Percentiles rank a stretch among this genome's conserved stretches.
These are phyloP conservation scores for Rosa chinensis DNA, from an alignment of 306 rosid species.

Conservation along the genomic window DNA sequence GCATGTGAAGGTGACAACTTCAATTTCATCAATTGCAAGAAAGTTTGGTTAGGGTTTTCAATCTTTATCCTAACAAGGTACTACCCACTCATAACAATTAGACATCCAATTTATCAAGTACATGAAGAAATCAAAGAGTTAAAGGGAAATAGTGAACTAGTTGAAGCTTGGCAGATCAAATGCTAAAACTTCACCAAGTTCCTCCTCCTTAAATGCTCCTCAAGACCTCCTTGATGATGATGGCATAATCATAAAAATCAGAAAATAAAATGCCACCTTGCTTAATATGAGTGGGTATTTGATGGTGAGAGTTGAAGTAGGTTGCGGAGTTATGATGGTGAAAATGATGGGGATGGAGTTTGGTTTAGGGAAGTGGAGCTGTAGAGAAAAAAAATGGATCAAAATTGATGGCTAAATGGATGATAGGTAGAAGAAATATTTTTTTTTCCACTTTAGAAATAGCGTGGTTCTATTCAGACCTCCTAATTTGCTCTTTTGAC, in stretches of 20 bases:
- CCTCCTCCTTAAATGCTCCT: not conserved
- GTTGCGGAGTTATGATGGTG: not conserved
- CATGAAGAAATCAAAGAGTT: not conserved
- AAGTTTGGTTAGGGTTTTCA: too few relatives aligned
- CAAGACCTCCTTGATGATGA: not conserved
- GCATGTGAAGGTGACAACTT: too few relatives aligned
- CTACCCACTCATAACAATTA: too few relatives aligned
- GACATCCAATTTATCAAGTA: not conserved
- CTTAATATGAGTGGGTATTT: not conserved
- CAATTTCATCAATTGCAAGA: too few relatives aligned
- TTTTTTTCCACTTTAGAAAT: too few relatives aligned
- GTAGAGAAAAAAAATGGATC: not conserved
- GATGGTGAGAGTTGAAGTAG: not conserved
- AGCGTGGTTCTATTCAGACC: too few relatives aligned
- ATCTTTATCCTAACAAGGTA: too few relatives aligned
- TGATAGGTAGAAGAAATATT: too few relatives aligned
- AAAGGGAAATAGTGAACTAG: not conserved
- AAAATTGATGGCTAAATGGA: too few relatives aligned
- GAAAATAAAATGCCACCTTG: not conserved
- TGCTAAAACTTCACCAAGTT: not conserved
- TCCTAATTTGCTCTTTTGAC: too few relatives aligned
- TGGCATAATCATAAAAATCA: not conserved
- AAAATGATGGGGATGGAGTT: not conserved
- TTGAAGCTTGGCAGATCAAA: not conserved
- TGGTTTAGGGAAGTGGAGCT: not conserved